These are phyloP conservation scores for Candida nanaspora DNA, from an alignment of 805 yeast genomes.

Conservation along the genomic window DNA sequence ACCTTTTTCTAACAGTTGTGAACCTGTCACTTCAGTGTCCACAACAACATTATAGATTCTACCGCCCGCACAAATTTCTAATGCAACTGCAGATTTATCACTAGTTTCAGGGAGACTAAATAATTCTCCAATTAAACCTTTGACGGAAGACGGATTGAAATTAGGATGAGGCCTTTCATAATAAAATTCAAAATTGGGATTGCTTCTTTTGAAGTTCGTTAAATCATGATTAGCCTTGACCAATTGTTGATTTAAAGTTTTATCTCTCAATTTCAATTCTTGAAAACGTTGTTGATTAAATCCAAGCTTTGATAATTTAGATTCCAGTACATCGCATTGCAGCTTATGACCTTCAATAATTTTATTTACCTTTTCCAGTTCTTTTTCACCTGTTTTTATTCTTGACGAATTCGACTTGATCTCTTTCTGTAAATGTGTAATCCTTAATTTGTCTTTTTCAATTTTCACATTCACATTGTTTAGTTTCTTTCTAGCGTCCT, in stretches of 20 bases:
- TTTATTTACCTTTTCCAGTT: slow-evolving; percentile 31
- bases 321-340: slow-evolving; percentile 31
- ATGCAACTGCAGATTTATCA: slow-evolving; percentile 62
- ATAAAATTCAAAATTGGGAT: slow-evolving; percentile 69
- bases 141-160: slow-evolving; percentile 57
- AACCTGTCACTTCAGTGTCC: slow-evolving; percentile 79
- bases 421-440: slow-evolving; percentile 50
- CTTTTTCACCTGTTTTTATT: slow-evolving; percentile 44
- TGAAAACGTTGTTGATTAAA: slow-evolving; percentile 41
- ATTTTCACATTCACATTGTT: slow-evolving; percentile 47
- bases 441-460: slow-evolving; percentile 53
- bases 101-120: slow-evolving; percentile 56
- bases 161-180: slow-evolving; percentile 58
- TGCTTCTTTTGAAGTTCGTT: slow-evolving; percentile 51
- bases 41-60: slow-evolving; percentile 85
- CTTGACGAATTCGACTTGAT: slow-evolving; percentile 37
- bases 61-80: slow-evolving; percentile 94
- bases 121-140: slow-evolving; percentile 86
- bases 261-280: slow-evolving; percentile 40
- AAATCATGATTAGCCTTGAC: slow-evolving; percentile 38
- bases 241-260: slow-evolving; percentile 34
- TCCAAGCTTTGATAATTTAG: slow-evolving; percentile 44
- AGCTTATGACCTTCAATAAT: slow-evolving; percentile 37
- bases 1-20: slow-evolving; percentile 73
- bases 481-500: slow-evolving; percentile 49